Conservation (phyloP, 164 flowering plant species). For the Hamamelis virginiana region DNA sequence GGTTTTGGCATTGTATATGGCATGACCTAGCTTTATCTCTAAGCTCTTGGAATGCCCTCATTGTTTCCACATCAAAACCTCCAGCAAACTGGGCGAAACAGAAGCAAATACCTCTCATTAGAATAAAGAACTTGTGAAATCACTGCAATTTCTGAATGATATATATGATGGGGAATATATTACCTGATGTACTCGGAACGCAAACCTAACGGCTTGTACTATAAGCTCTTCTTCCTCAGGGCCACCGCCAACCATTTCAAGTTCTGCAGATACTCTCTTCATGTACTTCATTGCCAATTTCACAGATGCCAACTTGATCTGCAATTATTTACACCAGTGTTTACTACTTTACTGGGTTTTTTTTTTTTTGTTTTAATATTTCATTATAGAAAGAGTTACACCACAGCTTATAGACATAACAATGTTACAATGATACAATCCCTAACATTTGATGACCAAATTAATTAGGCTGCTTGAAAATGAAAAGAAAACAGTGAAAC, state of each 20-base stretch:
- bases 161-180: background rate
- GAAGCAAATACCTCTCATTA: background rate
- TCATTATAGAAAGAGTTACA: no score
- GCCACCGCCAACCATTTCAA: conserved; percentile 61
- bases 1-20: conserved; percentile 60
- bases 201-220: conserved; percentile 90
- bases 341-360: background rate
- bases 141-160: background rate
- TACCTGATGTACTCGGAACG: conserved; percentile 98
- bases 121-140: background rate
- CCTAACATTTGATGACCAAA: no score
- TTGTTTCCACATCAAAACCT: conserved; percentile 93
- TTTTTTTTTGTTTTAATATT: no score
- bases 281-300: conserved; percentile 89
- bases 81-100: conserved; percentile 76
- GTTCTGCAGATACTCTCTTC: conserved; percentile 86
- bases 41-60: conserved; percentile 90
- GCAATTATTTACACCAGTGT: conserved; percentile 12
- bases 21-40: conserved; percentile 72
- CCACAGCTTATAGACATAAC: no score
- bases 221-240: conserved; percentile 90
- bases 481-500: no score
- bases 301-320: conserved; percentile 95
- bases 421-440: no score
- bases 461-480: no score